Percentiles rank a stretch among this genome's conserved stretches.
These are phyloP conservation scores for Eucalyptus sp. DNA, from an alignment of 345 rosid species.

Conservation along the genomic window DNA sequence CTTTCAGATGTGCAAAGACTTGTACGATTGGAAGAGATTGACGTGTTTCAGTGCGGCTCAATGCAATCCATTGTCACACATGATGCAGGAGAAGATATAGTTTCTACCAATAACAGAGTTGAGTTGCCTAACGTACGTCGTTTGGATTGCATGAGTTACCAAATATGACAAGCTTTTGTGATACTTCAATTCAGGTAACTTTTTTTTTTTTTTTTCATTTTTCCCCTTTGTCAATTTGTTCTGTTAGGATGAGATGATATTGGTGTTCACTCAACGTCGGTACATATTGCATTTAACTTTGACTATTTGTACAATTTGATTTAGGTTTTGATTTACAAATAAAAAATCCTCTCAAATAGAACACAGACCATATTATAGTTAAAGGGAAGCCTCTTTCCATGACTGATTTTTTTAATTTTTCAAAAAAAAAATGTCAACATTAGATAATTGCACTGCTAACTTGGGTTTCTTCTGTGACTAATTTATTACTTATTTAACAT, in stretches of 20 bases:
- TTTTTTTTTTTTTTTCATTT: no score
- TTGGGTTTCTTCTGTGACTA: neutral
- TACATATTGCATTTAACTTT: neutral
- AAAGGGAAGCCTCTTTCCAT: neutral
- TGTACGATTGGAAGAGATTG: neutral
- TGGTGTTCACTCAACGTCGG: fast-evolving
- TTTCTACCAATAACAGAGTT: neutral
- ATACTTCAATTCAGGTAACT: neutral
- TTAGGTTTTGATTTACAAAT: no score
- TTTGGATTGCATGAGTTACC: fast-evolving
- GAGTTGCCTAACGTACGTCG: fast-evolving
- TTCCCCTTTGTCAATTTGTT: fast-evolving
- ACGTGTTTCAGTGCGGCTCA: fast-evolving
- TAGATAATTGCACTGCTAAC: neutral
- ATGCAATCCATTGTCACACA: neutral
- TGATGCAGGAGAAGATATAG: no score
- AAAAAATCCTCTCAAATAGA: no score
- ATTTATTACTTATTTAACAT: neutral
- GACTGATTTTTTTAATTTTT: no score
- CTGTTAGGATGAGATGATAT: fast-evolving
- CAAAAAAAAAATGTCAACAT: no score
- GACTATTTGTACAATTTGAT: neutral
- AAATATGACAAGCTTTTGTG: neutral
- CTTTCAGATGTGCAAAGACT: neutral
- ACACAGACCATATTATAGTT: no score